A percentile compares a stretch with the other conserved stretches of the same genome.
These are phyloP conservation scores for Trichoderma harzianum DNA, from an alignment of 2,329 filamentous ascomycete species.

Conservation along the genomic window DNA sequence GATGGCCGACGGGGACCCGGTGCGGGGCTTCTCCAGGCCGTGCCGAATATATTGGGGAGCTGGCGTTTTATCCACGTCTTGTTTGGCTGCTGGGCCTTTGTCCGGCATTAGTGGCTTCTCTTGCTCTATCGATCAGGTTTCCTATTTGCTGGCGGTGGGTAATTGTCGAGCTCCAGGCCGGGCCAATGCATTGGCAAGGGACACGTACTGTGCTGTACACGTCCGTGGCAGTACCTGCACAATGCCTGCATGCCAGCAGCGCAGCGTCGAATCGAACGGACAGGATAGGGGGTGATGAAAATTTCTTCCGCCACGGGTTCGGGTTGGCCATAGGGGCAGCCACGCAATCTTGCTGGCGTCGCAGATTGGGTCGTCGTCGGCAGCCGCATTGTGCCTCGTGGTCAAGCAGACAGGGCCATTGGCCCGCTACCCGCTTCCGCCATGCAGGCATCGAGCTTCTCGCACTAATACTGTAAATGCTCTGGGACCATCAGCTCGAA, in stretches of 20 bases:
- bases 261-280: not conserved
- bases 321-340: not conserved
- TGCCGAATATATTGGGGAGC: slow-evolving; percentile 4
- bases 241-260: not conserved
- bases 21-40: slow-evolving; percentile 18
- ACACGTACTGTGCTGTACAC: not conserved
- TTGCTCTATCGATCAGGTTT: not conserved
- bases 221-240: not conserved
- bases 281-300: not conserved
- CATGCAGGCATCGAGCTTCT: not conserved
- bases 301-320: not conserved
- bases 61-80: slow-evolving; percentile 2
- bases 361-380: slow-evolving; percentile 8
- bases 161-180: not conserved
- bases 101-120: slow-evolving; percentile 4
- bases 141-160: not conserved
- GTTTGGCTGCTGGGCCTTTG: not conserved
- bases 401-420: slow-evolving; percentile 4
- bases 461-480: not conserved
- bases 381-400: slow-evolving; percentile 13
- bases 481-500: not conserved
- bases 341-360: slow-evolving; percentile 11
- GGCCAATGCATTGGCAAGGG: not conserved
- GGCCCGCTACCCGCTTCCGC: slow-evolving; percentile 16
- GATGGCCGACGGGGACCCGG: slow-evolving; percentile 16